Evolutionary conservation across 2,329 filamentous ascomycete species (phyloP), one percentile per base, ranked within the genome.

Genomic region (Aspergillus sp.): DNA sequence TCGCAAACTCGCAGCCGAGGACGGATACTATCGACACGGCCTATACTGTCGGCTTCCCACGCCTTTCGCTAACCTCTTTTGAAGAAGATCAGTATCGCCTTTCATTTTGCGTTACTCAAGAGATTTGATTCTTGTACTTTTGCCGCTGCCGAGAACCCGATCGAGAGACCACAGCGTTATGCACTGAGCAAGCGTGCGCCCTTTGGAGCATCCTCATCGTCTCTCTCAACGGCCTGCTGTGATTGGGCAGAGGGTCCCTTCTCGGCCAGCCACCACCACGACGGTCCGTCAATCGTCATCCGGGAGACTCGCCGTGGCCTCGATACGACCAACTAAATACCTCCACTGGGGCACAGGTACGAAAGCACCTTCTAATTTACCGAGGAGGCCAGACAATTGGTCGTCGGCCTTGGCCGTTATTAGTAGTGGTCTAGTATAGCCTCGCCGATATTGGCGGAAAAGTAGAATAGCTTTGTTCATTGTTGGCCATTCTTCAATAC

Each of bases 201-300:
- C 17, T 12, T 20, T 33, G n/a, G 13, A 12, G 34, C 13, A 37
- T 19, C 5, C 51, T 48, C 51, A 54, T 47, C 42, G 51, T 54
- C 13, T 15, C 33, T 11, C 11, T 27, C n/a, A 48, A 54, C 33
- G 15, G 12, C 17, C n/a, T 41, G 6, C 33, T 41, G 7, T 49
- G 49, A 57, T 57, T 57, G 56, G 51, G 41, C 30, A 57, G 53
- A 53, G 46, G 46, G 33, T 22, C 51, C 39, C 53, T 47, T 20
- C 39, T 5, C 3, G 22, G 39, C 27, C 15, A 47, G 51, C 51
- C 41, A 39, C 51, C 41, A 39, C 41, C 12, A 33, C 17, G 51
- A 41, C 51, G 34, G 33, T 54, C 48, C 51, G 44, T 48, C 51
- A 54, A 37, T 42, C 15, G 34, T 15, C 34, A 37, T 37, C 20